Base-by-base conservation (phyloP, 1,139 yeast genomes). In the Geotrichum restrictum region DNA sequence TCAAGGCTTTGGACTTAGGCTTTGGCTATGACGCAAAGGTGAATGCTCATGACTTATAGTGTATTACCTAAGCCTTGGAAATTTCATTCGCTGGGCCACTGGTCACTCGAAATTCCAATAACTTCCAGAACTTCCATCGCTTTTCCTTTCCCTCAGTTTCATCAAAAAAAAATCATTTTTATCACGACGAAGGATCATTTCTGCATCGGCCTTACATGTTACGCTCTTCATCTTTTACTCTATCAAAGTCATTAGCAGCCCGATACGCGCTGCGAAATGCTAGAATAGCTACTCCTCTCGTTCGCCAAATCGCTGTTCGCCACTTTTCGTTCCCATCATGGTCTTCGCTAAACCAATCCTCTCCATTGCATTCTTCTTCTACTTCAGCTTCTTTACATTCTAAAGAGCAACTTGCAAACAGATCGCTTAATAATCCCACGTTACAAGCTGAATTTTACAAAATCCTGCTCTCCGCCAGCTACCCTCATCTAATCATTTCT, bases 401-500 rank as follows among this genome's bases (percentile, higher is more conserved):
- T 6, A 29, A 48, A 34, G 98, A 93, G 67, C 88, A 84, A 66
- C 74, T 77, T 21, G 98, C 98, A 45, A 93, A 93, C 69, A 73
- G 76, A 55, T 85, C 85, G 54, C 69, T 87, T 49, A 71, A 75
- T 45, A 85, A 87, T 67, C 77, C 97, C 1, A 71, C 64, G 3
- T 76, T 80, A 8, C 98, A 93, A 69, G 89, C 94, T 1, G 84
- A 81, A 55, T 91, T 93, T 62, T 93, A 93, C 72, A 78, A 78
- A 59, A 76, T 81, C 21, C 73, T 91, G 51, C 69, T 93, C 60
- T 80, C 80, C 53, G 79, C 91, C 49, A 85, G 86, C 69, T 91
- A 89, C 66, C 98, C 98, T 10, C 96, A 89, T 60, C 83, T 93
- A 53, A 96, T 93, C 6, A 89, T 89, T 7, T 85, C 94, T 54